Conservation (phyloP, 306 rosid species). For the Arachis stenosperma region DNA sequence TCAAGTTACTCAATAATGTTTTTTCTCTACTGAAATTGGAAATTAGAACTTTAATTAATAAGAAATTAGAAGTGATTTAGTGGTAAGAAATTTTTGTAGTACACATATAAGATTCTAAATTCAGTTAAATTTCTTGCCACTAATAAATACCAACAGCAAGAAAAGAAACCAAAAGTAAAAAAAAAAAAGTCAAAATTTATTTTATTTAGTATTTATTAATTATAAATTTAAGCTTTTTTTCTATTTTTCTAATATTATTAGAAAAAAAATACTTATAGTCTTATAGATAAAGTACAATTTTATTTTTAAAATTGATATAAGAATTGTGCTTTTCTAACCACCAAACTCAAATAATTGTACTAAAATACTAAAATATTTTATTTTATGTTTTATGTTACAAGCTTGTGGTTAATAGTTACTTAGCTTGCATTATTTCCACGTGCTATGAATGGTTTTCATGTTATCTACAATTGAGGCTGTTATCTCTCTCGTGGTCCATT, state of each 20-base stretch:
- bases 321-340: not conserved
- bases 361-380: no score
- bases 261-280: not conserved
- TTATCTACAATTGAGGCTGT: not conserved
- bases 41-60: not conserved
- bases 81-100: no score
- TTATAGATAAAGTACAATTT: constrained; percentile 2
- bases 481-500: not conserved
- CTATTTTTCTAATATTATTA: no score
- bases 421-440: not conserved
- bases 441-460: constrained; percentile 1
- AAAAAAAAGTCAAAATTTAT: no score
- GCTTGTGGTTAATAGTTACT: not conserved
- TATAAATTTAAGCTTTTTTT: no score
- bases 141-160: no score
- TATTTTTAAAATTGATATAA: not conserved
- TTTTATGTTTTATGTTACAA: not conserved
- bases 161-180: no score
- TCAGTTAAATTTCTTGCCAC: no score
- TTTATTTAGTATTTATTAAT: no score
- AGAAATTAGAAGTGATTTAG: no score
- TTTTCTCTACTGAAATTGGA: not conserved
- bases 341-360: constrained; percentile 1
- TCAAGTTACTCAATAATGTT: not conserved
- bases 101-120: no score